Percentiles rank a stretch among this genome's conserved stretches.
Conservation (phyloP, 2,329 filamentous ascomycete genomes). For the Fusarium secorum region DNA sequence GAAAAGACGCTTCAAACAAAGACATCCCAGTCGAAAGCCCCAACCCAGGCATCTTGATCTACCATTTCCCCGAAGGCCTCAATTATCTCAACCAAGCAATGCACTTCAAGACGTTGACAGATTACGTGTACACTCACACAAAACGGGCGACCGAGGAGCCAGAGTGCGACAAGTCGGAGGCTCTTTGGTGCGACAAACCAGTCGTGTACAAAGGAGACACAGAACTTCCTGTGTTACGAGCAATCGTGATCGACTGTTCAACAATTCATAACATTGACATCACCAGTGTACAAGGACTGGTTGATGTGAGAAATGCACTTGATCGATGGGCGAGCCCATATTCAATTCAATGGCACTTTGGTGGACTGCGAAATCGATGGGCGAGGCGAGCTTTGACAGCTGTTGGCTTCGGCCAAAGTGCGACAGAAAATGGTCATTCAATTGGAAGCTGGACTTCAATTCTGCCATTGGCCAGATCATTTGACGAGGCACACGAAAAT, state of each 20-base stretch:
- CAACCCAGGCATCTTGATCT: slow-evolving; percentile 60
- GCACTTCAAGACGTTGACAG: slow-evolving; percentile 53
- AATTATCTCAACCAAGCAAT: slow-evolving; percentile 61
- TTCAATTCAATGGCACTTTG: slow-evolving; percentile 62
- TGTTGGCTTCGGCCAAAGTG: slow-evolving; percentile 63
- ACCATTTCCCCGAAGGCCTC: slow-evolving; percentile 60
- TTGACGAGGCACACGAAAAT: background rate
- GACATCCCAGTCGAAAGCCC: slow-evolving; percentile 52
- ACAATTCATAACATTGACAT: slow-evolving; percentile 65
- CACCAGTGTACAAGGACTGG: slow-evolving; percentile 64
- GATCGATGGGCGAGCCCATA: slow-evolving; percentile 61
- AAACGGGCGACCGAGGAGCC: slow-evolving; percentile 49
- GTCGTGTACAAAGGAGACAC: background rate
- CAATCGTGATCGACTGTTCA: slow-evolving; percentile 65
- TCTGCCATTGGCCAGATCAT: slow-evolving; percentile 45
- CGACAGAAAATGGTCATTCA: slow-evolving; percentile 38
- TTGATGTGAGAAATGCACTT: slow-evolving; percentile 63
- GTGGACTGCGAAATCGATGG: slow-evolving; percentile 64
- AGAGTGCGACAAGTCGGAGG: slow-evolving; percentile 49
- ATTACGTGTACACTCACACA: slow-evolving; percentile 43
- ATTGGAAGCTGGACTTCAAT: slow-evolving; percentile 46
- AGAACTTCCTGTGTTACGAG: slow-evolving; percentile 57
- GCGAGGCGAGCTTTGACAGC: slow-evolving; percentile 63
- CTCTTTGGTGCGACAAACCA: slow-evolving; percentile 63
- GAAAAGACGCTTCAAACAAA: slow-evolving; percentile 56